Percentiles rank a stretch among this genome's conserved stretches.
Evolutionary conservation across 257 asterid species (phyloP).

Genomic region (Avicennia marina): DNA sequence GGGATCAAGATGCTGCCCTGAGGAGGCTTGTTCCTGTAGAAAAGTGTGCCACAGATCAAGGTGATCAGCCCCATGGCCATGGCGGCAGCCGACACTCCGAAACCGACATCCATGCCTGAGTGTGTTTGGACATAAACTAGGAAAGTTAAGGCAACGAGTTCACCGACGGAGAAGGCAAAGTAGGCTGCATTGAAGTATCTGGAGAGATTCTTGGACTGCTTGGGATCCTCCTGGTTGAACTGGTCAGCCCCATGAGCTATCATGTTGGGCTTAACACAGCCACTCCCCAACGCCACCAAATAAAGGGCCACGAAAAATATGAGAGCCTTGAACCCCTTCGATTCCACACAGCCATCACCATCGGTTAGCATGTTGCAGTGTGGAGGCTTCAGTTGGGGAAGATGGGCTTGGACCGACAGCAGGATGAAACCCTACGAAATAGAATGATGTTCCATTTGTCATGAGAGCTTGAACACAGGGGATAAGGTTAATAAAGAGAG

Average conservation of each 20-base stretch:
- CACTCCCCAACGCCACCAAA: slow-evolving; percentile 92
- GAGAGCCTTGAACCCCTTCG: slow-evolving; percentile 56
- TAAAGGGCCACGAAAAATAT: slow-evolving; percentile 77
- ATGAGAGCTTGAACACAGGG: no score
- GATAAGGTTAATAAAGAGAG: no score
- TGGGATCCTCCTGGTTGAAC: slow-evolving; percentile 42
- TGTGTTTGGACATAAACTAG: slow-evolving; percentile 88
- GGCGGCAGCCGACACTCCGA: slow-evolving; percentile 86
- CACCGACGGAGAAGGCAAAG: slow-evolving; percentile 85
- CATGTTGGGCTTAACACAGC: slow-evolving; percentile 94
- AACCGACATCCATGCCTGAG: slow-evolving; percentile 96
- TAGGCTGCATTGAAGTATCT: slow-evolving; percentile 90
- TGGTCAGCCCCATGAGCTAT: slow-evolving; percentile 94
- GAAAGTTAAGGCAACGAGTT: slow-evolving; percentile 71
- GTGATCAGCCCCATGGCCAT: slow-evolving; percentile 75
- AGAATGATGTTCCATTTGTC: no score
- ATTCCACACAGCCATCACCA: slow-evolving; percentile 56
- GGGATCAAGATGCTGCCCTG: slow-evolving; percentile 77
- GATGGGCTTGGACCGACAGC: slow-evolving; percentile 88
- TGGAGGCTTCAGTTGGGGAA: slow-evolving; percentile 87
- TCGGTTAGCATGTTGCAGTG: slow-evolving; percentile 48
- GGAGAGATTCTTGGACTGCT: slow-evolving; percentile 62
- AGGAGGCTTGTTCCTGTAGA: slow-evolving; percentile 78
- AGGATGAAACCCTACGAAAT: slow-evolving; percentile 69
- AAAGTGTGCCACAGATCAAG: slow-evolving; percentile 51